Conservation (phyloP, 2,329 filamentous ascomycete genomes). For the Phaeosphaeria sp. region DNA sequence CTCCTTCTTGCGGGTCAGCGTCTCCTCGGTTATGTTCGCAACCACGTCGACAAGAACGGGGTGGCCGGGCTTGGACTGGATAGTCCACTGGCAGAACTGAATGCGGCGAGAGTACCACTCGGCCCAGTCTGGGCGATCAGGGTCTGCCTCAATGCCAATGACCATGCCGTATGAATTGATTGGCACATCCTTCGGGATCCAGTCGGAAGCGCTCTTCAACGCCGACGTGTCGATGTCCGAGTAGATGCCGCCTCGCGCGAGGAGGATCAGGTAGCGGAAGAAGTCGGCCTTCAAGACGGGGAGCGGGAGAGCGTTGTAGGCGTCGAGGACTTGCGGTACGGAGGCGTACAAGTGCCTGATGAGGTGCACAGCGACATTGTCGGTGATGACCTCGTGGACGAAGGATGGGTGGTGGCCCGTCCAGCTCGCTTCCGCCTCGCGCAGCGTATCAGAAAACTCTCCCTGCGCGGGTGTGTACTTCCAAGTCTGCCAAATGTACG, state of each 20-base stretch:
- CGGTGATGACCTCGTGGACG: constrained; percentile 96
- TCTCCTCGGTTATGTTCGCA: constrained; percentile 81
- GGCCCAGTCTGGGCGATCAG: constrained; percentile 89
- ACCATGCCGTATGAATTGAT: constrained; percentile 82
- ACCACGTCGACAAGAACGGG: constrained; percentile 90
- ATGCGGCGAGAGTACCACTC: constrained; percentile 96
- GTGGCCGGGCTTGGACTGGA: constrained; percentile 93
- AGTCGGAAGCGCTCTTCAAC: constrained; percentile 81
- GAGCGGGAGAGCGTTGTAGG: constrained; percentile 57
- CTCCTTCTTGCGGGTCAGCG: constrained; percentile 73
- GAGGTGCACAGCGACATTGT: constrained; percentile 81
- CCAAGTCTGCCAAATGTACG: constrained; percentile 99
- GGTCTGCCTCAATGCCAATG: constrained; percentile 94
- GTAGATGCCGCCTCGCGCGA: constrained; percentile 83
- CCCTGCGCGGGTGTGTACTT: constrained; percentile 81
- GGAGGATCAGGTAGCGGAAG: constrained; percentile 73
- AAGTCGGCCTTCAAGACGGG: constrained; percentile 69
- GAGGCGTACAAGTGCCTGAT: constrained; percentile 86
- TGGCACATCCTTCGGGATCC: constrained; percentile 82
- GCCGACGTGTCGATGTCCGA: constrained; percentile 84
- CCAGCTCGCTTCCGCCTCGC: constrained; percentile 89
- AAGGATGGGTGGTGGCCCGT: constrained; percentile 86
- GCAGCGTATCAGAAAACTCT: constrained; percentile 76
- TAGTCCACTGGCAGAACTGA: constrained; percentile 99
- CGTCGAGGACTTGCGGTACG: constrained; percentile 57